A percentile compares a stretch with the other conserved stretches of the same genome.
These are phyloP conservation scores for Micractinium sp. DNA, from an alignment of 139 green algal species.

Conservation along the genomic window DNA sequence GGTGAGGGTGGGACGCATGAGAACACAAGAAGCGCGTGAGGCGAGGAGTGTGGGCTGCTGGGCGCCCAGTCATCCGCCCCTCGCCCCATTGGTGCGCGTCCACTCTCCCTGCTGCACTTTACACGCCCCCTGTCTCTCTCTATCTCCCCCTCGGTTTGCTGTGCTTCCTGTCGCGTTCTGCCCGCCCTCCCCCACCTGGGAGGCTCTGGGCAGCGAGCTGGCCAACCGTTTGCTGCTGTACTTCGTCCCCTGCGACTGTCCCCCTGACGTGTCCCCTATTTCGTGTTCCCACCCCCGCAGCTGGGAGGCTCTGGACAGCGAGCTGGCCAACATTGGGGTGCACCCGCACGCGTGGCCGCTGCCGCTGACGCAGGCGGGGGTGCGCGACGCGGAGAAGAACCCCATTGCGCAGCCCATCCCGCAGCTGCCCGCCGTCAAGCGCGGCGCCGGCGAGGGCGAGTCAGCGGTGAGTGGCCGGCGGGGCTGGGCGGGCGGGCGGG, in stretches of 20 bases:
- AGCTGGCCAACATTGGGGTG: conserved; percentile 69
- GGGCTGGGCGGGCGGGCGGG: background rate
- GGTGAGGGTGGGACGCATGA: too few relatives aligned
- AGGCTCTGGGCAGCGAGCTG: conserved; percentile 74
- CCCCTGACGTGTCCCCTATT: background rate
- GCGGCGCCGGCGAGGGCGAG: background rate
- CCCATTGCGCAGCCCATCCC: conserved; percentile 32
- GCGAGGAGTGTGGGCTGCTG: too few relatives aligned
- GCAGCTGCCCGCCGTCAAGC: conserved; percentile 16
- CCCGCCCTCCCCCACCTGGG: conserved; percentile 61
- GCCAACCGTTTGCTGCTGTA: too few relatives aligned
- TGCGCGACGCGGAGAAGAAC: conserved; percentile 43
- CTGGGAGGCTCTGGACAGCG: conserved; percentile 79
- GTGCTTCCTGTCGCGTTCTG: background rate
- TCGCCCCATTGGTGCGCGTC: too few relatives aligned
- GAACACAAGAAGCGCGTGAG: too few relatives aligned
- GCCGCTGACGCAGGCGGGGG: conserved; percentile 43
- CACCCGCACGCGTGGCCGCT: conserved; percentile 52
- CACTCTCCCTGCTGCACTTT: too few relatives aligned
- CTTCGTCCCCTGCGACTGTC: too few relatives aligned
- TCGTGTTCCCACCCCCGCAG: background rate
- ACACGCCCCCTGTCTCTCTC: too few relatives aligned
- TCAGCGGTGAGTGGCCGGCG: background rate
- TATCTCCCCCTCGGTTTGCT: too few relatives aligned
- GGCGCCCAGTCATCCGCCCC: too few relatives aligned